Base-by-base conservation (phyloP, 2,329 filamentous ascomycete genomes). In the Diaporthe vaccinii region DNA sequence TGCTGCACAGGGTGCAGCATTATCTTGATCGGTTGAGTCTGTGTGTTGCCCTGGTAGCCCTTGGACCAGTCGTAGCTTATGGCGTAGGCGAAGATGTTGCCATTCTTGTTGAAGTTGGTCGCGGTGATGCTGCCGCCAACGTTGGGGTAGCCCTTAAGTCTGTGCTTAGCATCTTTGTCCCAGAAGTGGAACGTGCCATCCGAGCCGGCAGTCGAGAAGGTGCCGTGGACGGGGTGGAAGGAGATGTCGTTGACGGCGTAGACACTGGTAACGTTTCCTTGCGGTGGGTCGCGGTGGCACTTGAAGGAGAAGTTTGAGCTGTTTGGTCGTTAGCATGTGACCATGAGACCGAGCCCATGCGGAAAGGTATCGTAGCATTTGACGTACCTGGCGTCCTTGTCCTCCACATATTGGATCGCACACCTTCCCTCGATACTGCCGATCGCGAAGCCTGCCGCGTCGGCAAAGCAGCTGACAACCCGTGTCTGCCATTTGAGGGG, bases 21-120 rank as follows among this genome's bases (percentile, higher is more conserved):
- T 72, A 97, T 92, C 86, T 97, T 97, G 84, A 91, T 94, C 12
- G 94, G 91, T 76, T 91, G 92, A 78, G 89, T 89, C 74, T 92
- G 91, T 36, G 88, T 97, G 85, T 98, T 98, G 78, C 89, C 91
- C 78, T 94, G 91, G 86, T 96, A 98, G 22, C 97, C 97, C 88
- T 99, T 98, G 86, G 94, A 95, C 97, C 97, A 99, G 86, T 99
- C 97, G 84, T 99, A 99, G 83, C 95, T 95, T 65, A 98, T 91
- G 36, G 96, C 95, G 80, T 97, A 97, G 22, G 94, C 94, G 82
- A 97, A 97, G 81, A 96, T 95, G 82, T 85, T 93, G 71, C 97
- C 97, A 75, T 89, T 93, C 80, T 92, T 91, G 86, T 96, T 98
- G 89, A 99, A 99, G n/a, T 92, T 94, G 2, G 96, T 98, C 34